Evolutionary conservation across 495 filamentous ascomycete species (phyloP).

Genomic region (Talaromyces trachyspermus): DNA sequence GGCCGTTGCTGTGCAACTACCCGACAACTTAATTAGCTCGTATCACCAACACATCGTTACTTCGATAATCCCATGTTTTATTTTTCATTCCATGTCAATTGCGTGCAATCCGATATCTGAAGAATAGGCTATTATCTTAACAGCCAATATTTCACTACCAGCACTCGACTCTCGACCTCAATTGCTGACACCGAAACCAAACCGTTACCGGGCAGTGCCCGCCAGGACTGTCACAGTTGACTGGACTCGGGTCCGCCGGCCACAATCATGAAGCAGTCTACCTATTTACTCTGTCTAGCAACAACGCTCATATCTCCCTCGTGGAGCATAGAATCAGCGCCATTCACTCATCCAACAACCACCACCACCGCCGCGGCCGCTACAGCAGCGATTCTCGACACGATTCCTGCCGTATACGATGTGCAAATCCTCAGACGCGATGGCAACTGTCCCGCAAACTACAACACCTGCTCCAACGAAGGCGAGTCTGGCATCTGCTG

Average conservation of each 20-base stretch:
- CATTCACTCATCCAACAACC: conserved; percentile 5
- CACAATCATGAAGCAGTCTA: conserved; percentile 2
- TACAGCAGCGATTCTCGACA: background rate
- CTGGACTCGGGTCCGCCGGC: conserved; percentile 5
- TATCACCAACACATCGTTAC: no score
- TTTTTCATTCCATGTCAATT: no score
- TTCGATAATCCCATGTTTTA: no score
- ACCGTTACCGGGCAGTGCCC: no score
- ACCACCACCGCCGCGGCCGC: background rate
- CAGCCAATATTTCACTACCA: no score
- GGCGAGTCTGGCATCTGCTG: conserved; percentile 52
- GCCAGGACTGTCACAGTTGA: no score
- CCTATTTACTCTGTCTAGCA: background rate
- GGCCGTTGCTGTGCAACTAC: no score
- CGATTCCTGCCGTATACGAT: background rate
- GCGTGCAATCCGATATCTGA: background rate
- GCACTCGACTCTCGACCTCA: background rate
- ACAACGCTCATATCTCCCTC: background rate
- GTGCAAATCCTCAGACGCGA: conserved; percentile 25
- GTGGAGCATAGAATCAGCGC: conserved; percentile 3
- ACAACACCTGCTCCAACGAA: conserved; percentile 42
- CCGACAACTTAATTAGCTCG: no score
- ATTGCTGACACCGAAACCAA: no score
- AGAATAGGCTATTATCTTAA: no score
- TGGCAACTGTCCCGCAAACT: conserved; percentile 45